phyloP scores from a whole-genome alignment of 2,329 filamentous ascomycete genomes.

The Microdochium nivale region DNA sequence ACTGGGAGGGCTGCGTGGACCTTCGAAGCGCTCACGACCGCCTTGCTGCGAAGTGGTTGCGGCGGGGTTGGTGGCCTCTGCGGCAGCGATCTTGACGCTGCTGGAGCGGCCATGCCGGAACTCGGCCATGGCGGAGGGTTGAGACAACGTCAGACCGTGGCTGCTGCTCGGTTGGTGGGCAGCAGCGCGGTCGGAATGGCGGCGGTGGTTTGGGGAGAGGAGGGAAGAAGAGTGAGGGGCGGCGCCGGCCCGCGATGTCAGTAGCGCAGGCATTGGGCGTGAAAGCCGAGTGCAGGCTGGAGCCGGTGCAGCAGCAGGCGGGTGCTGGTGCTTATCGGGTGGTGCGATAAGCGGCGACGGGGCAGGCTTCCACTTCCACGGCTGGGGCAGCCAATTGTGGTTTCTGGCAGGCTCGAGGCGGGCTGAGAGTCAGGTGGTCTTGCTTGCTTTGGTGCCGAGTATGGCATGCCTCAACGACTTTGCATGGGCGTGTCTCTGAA shows the following conservation, averaged over 20 bases:
- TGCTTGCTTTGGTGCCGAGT: too few species aligned
- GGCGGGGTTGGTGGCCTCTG: slow-evolving; percentile 26
- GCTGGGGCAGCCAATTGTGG: not conserved
- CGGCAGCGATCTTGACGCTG: slow-evolving; percentile 41
- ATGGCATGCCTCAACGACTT: too few species aligned
- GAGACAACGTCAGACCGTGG: not conserved
- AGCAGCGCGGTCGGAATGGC: not conserved
- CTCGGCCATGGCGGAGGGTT: slow-evolving; percentile 32
- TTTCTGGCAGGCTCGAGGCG: too few species aligned
- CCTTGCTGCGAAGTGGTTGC: slow-evolving; percentile 11
- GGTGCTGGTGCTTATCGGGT: not conserved
- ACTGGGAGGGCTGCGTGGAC: slow-evolving; percentile 56
- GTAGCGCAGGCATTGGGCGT: not conserved
- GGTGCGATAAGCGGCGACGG: not conserved
- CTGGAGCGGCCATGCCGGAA: slow-evolving; percentile 49
- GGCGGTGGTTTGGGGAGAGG: not conserved
- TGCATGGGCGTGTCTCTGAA: too few species aligned
- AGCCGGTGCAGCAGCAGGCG: not conserved
- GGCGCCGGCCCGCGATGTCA: not conserved
- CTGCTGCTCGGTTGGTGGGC: not conserved
- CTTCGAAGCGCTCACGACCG: slow-evolving; percentile 45
- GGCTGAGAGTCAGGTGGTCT: too few species aligned
- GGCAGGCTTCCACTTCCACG: too few species aligned
- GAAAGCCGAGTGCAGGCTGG: not conserved
- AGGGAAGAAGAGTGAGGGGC: not conserved